Conservation (phyloP, 129 eudicot species). For the Helianthus annuus region DNA sequence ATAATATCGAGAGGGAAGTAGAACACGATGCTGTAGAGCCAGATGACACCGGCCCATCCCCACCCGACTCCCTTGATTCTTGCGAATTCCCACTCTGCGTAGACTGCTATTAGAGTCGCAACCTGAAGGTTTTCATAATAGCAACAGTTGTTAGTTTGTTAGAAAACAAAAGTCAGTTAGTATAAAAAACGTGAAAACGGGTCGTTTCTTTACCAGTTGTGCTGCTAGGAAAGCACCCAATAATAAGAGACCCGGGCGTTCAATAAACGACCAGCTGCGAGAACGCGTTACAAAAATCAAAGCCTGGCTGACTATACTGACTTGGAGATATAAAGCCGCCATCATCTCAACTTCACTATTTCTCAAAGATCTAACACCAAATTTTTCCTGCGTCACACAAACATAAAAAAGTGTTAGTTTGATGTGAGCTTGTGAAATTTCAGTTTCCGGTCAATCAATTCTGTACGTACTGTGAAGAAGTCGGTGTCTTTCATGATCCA, state of each 20-base stretch:
- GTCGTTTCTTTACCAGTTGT: conserved; percentile 71
- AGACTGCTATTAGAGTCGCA: conserved; percentile 89
- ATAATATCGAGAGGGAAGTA: conserved; percentile 80
- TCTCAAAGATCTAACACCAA: conserved; percentile 64
- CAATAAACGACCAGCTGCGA: conserved; percentile 81
- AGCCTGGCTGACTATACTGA: conserved; percentile 95
- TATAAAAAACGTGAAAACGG: not conserved
- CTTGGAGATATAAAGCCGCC: conserved; percentile 98
- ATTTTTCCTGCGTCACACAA: conserved; percentile 49
- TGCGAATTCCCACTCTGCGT: conserved; percentile 91
- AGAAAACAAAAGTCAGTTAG: not conserved
- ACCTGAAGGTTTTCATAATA: conserved; percentile 43
- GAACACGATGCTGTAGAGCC: conserved; percentile 82
- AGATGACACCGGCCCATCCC: conserved; percentile 99
- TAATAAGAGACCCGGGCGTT: conserved; percentile 81
- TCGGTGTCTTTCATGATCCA: conserved; percentile 82
- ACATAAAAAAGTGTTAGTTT: not conserved
- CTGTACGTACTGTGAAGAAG: conserved; percentile 70
- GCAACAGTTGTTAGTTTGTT: not conserved
- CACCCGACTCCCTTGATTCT: conserved; percentile 89
- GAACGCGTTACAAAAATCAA: conserved; percentile 93
- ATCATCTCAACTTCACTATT: conserved; percentile 66
- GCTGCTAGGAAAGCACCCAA: conserved; percentile 74
- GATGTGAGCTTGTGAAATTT: not conserved
- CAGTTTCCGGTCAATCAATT: not conserved